Base-by-base conservation (phyloP, 768 basidiomycete genomes). In the Boletus insuetus region DNA sequence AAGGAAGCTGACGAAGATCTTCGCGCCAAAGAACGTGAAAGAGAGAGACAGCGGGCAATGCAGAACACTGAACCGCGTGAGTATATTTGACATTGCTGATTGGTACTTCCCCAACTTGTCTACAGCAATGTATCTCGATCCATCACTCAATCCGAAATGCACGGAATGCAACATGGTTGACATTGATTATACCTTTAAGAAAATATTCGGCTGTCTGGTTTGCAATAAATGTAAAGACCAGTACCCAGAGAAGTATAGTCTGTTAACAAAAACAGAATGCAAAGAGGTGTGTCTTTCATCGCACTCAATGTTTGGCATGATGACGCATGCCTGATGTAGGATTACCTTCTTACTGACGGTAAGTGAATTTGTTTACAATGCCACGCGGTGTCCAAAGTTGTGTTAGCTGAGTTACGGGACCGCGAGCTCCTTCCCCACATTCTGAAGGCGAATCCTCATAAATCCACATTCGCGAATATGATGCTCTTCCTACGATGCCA, bases 231-330 rank as follows among this genome's bases (percentile, higher is more conserved):
- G 95, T 72, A 94, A 95, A 75, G 86, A 94, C 64, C 85, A 87
- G 55, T 80, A 84, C 52, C 91, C 94, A 8, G 95, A 98, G 64
- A 91, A 87, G 71, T 99, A 97, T 67, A 91, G 93, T 68, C 77
- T 99, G 8, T 72, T 99, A 53, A 99, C 97, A 7, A 99, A 99
- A 76, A 98, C 97, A 0, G 97, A 99, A 74, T 98, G 96, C 72
- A 97, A 95, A 73, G 89, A 93, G 78, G 92, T 89, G 59, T 42
- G 82, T 65, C 8, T 31, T 40, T 17, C 32, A 31, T 48, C 41
- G n/a, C 43, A 3, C 26, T 53, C 9, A 8, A 40, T 32, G 16
- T 37, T n/a, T 45, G 34, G 8, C 32, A 32, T 51, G 49, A 45
- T 61, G 37, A 55, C 49, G 32, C 31, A 38, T 5, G 14, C 10